Evolutionary conservation across 805 yeast genomes (phyloP).

Genomic region (Saccharomycopsis fodiens): DNA sequence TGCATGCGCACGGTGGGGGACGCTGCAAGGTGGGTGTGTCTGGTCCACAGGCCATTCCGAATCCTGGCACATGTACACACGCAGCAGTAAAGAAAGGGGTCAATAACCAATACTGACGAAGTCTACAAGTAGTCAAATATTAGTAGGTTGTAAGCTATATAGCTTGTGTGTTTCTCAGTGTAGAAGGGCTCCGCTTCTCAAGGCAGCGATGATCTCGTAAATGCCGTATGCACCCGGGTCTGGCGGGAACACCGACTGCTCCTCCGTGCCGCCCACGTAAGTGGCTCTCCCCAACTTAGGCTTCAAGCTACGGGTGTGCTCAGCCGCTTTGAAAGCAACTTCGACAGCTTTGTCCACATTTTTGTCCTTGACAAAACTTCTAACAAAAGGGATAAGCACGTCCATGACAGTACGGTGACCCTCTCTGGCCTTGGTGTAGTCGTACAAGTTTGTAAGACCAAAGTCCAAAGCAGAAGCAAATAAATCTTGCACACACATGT

Average conservation of each 20-base stretch:
- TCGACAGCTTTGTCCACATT: slow-evolving; percentile 53
- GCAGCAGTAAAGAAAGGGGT: no score
- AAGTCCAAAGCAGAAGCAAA: slow-evolving; percentile 41
- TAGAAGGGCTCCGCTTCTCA: no score
- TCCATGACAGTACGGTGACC: slow-evolving; percentile 90
- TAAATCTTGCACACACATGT: slow-evolving; percentile 31
- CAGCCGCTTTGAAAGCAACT: slow-evolving; percentile 73
- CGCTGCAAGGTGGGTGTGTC: no score
- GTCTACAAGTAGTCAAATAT: no score
- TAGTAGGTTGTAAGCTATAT: no score
- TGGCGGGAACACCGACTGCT: slow-evolving; percentile 47
- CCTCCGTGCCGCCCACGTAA: slow-evolving; percentile 59
- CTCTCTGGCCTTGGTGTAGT: slow-evolving; percentile 79
- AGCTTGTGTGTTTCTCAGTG: no score
- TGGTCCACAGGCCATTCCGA: no score
- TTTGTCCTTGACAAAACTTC: slow-evolving; percentile 42
- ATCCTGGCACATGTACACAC: no score
- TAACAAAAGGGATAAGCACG: slow-evolving; percentile 81
- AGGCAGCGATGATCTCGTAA: slow-evolving; percentile 12
- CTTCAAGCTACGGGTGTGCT: slow-evolving; percentile 58
- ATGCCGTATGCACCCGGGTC: slow-evolving; percentile 73
- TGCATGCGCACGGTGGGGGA: no score
- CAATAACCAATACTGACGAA: no score
- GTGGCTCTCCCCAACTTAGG: slow-evolving; percentile 93
- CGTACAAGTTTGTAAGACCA: slow-evolving; percentile 69